Conservation (phyloP, 805 yeast species). For the Yamadazyma sp. region DNA sequence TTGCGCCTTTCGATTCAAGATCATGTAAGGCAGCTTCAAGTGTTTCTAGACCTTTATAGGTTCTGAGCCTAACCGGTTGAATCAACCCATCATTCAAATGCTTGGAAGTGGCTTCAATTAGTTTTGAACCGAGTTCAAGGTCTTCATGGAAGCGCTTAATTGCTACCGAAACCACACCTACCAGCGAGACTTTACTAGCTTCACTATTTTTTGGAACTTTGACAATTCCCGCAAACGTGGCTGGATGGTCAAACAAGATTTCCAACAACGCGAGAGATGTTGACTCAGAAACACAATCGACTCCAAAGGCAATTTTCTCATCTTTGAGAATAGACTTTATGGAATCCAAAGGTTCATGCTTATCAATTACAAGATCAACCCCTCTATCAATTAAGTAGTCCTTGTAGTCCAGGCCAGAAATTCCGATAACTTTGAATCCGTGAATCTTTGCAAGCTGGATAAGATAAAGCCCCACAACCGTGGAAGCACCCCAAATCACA, state of each 20-base stretch:
- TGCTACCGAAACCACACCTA: constrained; percentile 28
- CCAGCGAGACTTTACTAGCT: constrained; percentile 18
- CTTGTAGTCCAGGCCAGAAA: constrained; percentile 22
- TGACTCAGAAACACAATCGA: constrained; percentile 45
- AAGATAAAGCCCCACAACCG: constrained; percentile 46
- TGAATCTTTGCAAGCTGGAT: constrained; percentile 43
- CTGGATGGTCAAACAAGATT: constrained; percentile 20
- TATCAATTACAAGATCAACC: constrained; percentile 35
- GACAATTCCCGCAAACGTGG: constrained; percentile 40
- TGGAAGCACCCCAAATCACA: constrained; percentile 50
- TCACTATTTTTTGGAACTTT: constrained; percentile 28
- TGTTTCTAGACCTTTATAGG: constrained; percentile 34
- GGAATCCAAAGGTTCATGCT: constrained; percentile 25
- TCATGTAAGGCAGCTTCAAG: constrained; percentile 37
- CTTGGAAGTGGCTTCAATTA: constrained; percentile 33
- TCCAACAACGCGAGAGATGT: constrained; percentile 34
- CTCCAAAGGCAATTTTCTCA: constrained; percentile 34
- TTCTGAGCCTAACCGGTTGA: constrained; percentile 33
- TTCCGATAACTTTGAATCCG: constrained; percentile 36
- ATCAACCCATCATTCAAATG: constrained; percentile 27
- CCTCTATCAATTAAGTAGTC: constrained; percentile 24
- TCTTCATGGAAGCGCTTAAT: constrained; percentile 48
- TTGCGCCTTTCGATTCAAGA: constrained; percentile 41
- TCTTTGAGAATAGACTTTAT: constrained; percentile 17
- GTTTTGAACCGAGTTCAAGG: constrained; percentile 31